Evolutionary conservation across 1,139 yeast genomes (phyloP).

Genomic region (Suhomyces coccinellae): DNA sequence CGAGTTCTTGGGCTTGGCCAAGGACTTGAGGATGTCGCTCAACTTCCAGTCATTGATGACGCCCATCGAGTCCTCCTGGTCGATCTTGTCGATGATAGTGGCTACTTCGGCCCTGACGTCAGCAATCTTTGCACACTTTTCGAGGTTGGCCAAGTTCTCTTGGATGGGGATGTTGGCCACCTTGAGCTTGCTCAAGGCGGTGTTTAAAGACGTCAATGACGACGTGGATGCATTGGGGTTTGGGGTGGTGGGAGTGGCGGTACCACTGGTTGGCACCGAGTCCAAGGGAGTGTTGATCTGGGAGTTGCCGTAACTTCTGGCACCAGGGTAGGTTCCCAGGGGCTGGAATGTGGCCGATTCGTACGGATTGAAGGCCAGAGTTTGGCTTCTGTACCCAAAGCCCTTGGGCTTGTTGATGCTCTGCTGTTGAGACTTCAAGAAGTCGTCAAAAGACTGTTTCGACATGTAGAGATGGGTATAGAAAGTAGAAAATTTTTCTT

Average conservation of each 20-base stretch:
- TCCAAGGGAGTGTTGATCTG: slow-evolving; percentile 30
- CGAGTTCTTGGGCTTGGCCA: slow-evolving; percentile 73
- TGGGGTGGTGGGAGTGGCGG: slow-evolving; percentile 40
- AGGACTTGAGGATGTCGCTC: slow-evolving; percentile 58
- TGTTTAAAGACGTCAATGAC: slow-evolving; percentile 68
- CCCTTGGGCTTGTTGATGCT: slow-evolving; percentile 18
- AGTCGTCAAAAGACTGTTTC: slow-evolving; percentile 36
- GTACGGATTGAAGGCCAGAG: neutral
- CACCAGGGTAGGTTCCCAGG: slow-evolving; percentile 7
- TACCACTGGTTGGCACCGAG: slow-evolving; percentile 44
- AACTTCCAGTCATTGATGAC: slow-evolving; percentile 67
- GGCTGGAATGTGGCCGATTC: neutral
- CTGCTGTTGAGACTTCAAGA: slow-evolving; percentile 32
- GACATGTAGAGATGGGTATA: slow-evolving; percentile 22
- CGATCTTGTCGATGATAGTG: slow-evolving; percentile 51
- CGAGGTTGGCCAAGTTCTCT: slow-evolving; percentile 55
- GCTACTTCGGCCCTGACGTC: slow-evolving; percentile 68
- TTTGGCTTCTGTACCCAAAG: slow-evolving; percentile 16
- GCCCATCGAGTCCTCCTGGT: slow-evolving; percentile 40
- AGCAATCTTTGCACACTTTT: slow-evolving; percentile 56
- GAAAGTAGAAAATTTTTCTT: slow-evolving; percentile 6
- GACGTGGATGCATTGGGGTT: slow-evolving; percentile 54
- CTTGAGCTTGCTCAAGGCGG: slow-evolving; percentile 65
- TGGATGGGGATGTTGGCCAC: slow-evolving; percentile 66
- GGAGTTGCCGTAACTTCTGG: slow-evolving; percentile 10